Base-by-base conservation (phyloP, 2,329 filamentous ascomycete genomes). In the Aspergillus sp. region DNA sequence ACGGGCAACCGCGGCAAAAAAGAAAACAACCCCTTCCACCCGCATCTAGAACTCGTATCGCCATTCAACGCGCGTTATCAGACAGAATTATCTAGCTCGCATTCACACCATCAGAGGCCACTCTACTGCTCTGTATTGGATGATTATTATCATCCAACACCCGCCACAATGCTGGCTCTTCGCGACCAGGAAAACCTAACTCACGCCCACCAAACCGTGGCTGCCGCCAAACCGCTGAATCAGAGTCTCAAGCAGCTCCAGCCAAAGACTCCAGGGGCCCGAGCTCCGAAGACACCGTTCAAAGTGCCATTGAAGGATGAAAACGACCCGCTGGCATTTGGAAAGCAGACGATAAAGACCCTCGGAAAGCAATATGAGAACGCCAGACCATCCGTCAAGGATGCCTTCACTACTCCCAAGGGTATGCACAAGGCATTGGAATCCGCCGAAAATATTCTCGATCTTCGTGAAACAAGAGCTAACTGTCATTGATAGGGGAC, bases 121-220 rank as follows among this genome's bases (percentile, higher is more conserved):
- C 49, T 38, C 25, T 23, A 47, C 13, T 53, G 15, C 30, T 45
- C 15, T 7, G 25, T 38, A 22, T 59, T 71, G 63, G 56, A 74
- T 72, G 70, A 66, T 45, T 48, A 67, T 45, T 30, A 19, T 46
- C 38, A 61, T 55, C 58, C 30, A 62, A 22, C 31, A 66, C 59
- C 61, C 64, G 70, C 68, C 71, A 81, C 64, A 62, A 96, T 93
- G 92, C 83, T 92, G 74, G 91, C 91, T 63, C 84, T 89, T 73
- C 86, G 88, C 70, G 91, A 97, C 77, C 92, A 97, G 80, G 93
- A 97, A 79, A 97, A 97, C 78, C 80, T 92, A 76, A 86, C 92
- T 71, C 88, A 92, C 74, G 85, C 84, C 67, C 90, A 90, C 74
- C 91, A 93, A 74, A 85, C 88, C 63, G 85, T 83, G 54, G 88